These are phyloP conservation scores for Smittium culicis DNA, from an alignment of 371 early-diverging fungal species.

Conservation along the genomic window DNA sequence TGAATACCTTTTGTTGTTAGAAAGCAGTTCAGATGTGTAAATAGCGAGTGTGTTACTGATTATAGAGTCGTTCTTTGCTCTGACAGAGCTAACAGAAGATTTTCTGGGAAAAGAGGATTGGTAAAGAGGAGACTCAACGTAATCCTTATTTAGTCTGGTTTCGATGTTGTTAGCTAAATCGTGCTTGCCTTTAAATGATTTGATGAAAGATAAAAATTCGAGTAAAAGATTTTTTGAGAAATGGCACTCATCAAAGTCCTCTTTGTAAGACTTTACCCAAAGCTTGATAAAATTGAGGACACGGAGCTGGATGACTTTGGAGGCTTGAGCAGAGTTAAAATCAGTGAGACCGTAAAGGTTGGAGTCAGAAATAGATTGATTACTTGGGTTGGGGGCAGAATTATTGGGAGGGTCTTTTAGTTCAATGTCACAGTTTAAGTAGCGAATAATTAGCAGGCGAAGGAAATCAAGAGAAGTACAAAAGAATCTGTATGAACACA, in stretches of 20 bases:
- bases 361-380: slow-evolving; percentile 14
- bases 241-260: slow-evolving; percentile 33
- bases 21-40: neutral
- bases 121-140: neutral
- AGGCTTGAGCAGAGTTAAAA: slow-evolving; percentile 23
- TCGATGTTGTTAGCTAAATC: slow-evolving; percentile 28
- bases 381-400: slow-evolving; percentile 21
- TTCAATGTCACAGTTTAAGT: slow-evolving; percentile 30
- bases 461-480: slow-evolving; percentile 39
- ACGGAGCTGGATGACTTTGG: slow-evolving; percentile 38
- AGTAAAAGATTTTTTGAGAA: slow-evolving; percentile 27
- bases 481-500: slow-evolving; percentile 44
- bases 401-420: slow-evolving; percentile 10
- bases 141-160: neutral
- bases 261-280: slow-evolving; percentile 41
- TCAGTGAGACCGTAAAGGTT: neutral
- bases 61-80: neutral
- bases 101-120: neutral
- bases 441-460: slow-evolving; percentile 38
- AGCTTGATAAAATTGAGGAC: slow-evolving; percentile 47
- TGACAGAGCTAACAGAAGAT: neutral
- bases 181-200: neutral
- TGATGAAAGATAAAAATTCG: slow-evolving; percentile 33
- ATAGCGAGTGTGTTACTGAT: neutral
- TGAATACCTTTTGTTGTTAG: neutral